Evolutionary conservation across 768 basidiomycete genomes (phyloP).

Genomic region (Suillus bovinus): DNA sequence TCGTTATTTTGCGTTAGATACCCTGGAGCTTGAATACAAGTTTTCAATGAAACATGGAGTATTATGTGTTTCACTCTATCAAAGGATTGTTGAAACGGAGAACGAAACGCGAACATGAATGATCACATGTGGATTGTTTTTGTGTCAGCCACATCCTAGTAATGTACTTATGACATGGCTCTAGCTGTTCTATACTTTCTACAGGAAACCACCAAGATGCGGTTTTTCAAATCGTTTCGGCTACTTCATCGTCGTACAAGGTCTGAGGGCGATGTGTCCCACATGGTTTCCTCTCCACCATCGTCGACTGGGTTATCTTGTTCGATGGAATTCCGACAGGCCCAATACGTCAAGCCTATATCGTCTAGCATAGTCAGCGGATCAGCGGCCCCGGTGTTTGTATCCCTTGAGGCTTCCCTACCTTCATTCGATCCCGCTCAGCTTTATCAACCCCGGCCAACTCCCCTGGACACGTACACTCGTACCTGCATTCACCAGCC

Average conservation of each 20-base stretch:
- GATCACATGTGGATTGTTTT: no score
- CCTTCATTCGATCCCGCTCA: conserved; percentile 29
- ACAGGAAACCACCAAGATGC: conserved; percentile 33
- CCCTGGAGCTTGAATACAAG: not conserved
- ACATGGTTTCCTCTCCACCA: conserved; percentile 12
- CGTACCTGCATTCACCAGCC: not conserved
- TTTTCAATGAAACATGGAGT: not conserved
- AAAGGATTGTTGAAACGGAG: no score
- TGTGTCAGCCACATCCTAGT: not conserved
- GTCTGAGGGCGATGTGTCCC: conserved; percentile 43
- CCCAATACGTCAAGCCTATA: not conserved
- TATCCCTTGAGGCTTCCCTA: conserved; percentile 21
- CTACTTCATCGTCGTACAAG: conserved; percentile 49
- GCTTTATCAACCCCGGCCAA: conserved; percentile 18
- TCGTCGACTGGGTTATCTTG: not conserved
- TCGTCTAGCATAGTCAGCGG: not conserved
- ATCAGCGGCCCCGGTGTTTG: conserved; percentile 22
- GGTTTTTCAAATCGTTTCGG: conserved; percentile 45
- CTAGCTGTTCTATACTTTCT: not conserved
- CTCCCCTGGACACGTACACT: conserved; percentile 13
- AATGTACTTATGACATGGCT: not conserved
- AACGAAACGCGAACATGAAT: no score
- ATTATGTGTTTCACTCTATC: no score
- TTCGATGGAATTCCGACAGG: not conserved
- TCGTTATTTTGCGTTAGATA: not conserved